Base-by-base conservation (phyloP, 306 rosid species). In the Vicia faba region DNA sequence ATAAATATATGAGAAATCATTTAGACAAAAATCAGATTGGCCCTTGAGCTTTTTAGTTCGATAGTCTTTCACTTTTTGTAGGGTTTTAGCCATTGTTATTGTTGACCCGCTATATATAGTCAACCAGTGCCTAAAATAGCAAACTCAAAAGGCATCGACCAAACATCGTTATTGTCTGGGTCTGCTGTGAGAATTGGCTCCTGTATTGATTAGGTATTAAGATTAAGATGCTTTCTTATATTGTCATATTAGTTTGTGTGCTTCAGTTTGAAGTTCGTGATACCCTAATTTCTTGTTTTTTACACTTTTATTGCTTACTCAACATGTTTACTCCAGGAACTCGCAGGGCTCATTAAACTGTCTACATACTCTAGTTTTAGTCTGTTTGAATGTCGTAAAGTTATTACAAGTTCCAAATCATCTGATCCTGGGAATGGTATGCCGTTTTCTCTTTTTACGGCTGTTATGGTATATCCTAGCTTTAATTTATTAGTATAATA, bases 381-480 rank as follows among this genome's bases (percentile, higher is more conserved):
- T 86, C 83, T 93, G 56, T 93, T 88, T 68, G 99, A 93, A 85
- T 90, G 95, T 78, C 97, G 84, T 33, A 90, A 90, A 84, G 87
- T 93, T 75, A 92, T 93, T 41, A 80, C 86, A 9, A 84, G 89
- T 69, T 80, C 96, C 23, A 93, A 90, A 79, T 80, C 97, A 77
- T 76, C 90, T 16, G 97, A 93, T 56, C 77, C 80, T 75, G 96
- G 89, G 63, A 88, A 86, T 72, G 97, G 99, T 81, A 93, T 70
- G 60, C 72, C 55, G 38, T 69, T 73, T 78, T 53, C 45, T 6
- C 60, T 44, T 70, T 64, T 15, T 33, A 23, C 29, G 54, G 29
- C 74, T 69, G 26, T 66, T 59, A 62, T 61, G 26, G 61, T 69
- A 12, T 70, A 48, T 15, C 40, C 48, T 71, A 44, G 54, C 36